phyloP scores from a whole-genome alignment of 805 yeast genomes.

The Yarrowia porcina region DNA sequence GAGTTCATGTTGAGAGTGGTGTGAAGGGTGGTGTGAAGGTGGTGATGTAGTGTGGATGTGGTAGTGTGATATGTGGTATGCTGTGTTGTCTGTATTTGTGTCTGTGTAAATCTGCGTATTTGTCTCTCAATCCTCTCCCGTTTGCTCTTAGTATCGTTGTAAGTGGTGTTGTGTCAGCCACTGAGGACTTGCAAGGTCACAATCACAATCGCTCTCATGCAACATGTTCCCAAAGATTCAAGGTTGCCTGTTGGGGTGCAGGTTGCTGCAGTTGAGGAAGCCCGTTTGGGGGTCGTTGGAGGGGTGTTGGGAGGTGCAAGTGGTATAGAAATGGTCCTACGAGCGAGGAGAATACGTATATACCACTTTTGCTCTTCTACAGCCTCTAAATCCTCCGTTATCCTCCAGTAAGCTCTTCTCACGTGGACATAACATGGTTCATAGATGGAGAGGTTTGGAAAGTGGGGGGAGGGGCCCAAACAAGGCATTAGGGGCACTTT shows the following conservation, averaged over 20 bases:
- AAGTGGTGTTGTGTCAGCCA: not conserved
- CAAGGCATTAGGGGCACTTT: not conserved
- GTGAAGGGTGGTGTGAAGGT: too few species aligned
- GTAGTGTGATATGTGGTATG: not conserved
- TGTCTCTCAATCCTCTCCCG: not conserved
- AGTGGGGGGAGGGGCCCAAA: not conserved
- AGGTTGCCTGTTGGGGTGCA: constrained; percentile 21
- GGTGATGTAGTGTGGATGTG: not conserved
- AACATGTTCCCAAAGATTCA: constrained; percentile 15
- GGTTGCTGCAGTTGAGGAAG: constrained; percentile 8
- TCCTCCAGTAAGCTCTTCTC: not conserved
- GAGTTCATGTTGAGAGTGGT: constrained; percentile 32
- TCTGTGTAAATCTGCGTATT: not conserved
- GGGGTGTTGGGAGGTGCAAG: not conserved
- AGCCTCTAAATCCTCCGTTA: too few species aligned
- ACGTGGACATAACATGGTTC: not conserved
- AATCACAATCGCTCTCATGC: constrained; percentile 17
- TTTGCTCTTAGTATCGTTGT: not conserved
- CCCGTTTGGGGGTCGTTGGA: not conserved
- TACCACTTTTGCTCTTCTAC: too few species aligned
- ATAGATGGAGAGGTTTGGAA: not conserved
- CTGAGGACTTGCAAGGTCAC: constrained; percentile 19
- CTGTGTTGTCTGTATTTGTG: not conserved
- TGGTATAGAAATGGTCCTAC: not conserved
- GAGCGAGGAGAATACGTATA: too few species aligned